phyloP scores from a whole-genome alignment of 352 stramenopile genomes.

The Phytophthora melonis region DNA sequence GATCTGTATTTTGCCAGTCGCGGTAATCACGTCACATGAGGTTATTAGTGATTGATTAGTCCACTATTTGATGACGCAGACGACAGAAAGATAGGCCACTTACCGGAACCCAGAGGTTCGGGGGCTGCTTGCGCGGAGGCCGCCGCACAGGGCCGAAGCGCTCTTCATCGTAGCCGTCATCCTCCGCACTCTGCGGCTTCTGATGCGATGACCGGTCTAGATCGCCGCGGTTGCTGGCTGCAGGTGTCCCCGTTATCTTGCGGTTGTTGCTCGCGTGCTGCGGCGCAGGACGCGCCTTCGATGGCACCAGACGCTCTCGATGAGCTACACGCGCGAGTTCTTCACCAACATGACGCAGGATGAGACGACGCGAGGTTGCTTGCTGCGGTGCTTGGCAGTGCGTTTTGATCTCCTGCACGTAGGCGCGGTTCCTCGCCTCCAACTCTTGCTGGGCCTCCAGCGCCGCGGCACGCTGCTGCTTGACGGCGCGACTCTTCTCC shows the following conservation, averaged over 20 bases:
- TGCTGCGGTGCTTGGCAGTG: not conserved
- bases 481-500: slow-evolving; percentile 58
- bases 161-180: slow-evolving; percentile 70
- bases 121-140: slow-evolving; percentile 52
- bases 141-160: slow-evolving; percentile 59
- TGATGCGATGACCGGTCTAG: not conserved
- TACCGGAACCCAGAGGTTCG: slow-evolving; percentile 68
- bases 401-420: not conserved
- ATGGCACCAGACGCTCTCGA: slow-evolving; percentile 20
- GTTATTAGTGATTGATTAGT: slow-evolving; percentile 2
- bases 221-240: slow-evolving; percentile 3
- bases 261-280: not conserved
- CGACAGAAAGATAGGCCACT: slow-evolving; percentile 1
- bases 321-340: slow-evolving; percentile 54
- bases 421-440: not conserved
- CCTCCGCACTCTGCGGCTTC: slow-evolving; percentile 8
- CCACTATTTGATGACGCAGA: not conserved
- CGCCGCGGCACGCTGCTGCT: slow-evolving; percentile 41
- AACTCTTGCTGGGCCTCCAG: slow-evolving; percentile 20
- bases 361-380: slow-evolving; percentile 45
- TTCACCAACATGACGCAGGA: slow-evolving; percentile 73
- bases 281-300: slow-evolving; percentile 8
- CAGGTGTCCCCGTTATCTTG: not conserved
- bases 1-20: slow-evolving; percentile 41
- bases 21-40: not conserved